Evolutionary conservation across 2,329 filamentous ascomycete genomes (phyloP).

Genomic region (Lecanicillium sp.): DNA sequence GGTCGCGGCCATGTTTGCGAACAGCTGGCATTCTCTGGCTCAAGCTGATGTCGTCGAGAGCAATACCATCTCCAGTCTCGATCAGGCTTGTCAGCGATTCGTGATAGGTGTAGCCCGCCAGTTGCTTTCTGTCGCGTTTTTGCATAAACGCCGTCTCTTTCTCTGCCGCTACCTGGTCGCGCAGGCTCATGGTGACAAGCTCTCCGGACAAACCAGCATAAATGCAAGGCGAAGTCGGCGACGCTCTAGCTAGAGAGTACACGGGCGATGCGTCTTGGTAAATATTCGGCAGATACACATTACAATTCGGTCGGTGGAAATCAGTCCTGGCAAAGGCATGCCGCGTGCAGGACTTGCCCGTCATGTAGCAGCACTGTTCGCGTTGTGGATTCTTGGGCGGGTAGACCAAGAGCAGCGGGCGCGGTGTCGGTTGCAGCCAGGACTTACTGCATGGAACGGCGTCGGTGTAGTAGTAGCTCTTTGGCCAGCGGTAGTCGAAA

Average conservation of each 20-base stretch:
- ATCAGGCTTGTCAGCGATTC: constrained; percentile 8
- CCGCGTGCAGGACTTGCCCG: constrained; percentile 32
- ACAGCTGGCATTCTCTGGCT: constrained; percentile 10
- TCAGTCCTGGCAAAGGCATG: constrained; percentile 33
- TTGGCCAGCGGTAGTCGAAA: constrained; percentile 43
- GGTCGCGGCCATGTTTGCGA: constrained; percentile 8
- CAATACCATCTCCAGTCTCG: constrained; percentile 12
- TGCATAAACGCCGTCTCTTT: constrained; percentile 4
- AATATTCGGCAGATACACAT: constrained; percentile 29
- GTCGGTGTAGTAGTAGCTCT: constrained; percentile 37
- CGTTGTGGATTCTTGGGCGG: constrained; percentile 17
- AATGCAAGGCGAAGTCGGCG: constrained; percentile 34
- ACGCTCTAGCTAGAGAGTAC: constrained; percentile 36
- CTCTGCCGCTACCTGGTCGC: constrained; percentile 4
- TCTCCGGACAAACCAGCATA: constrained; percentile 38
- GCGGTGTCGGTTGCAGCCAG: constrained; percentile 31
- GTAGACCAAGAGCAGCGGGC: constrained; percentile 18
- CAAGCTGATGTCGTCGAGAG: constrained; percentile 1
- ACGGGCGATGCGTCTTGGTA: constrained; percentile 21
- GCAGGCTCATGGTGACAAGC: constrained; percentile 31
- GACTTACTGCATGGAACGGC: constrained; percentile 32
- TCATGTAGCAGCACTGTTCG: constrained; percentile 25
- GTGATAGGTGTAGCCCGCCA: constrained; percentile 8
- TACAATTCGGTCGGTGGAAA: constrained; percentile 38
- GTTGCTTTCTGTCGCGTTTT: background rate